phyloP scores from a whole-genome alignment of 2,329 filamentous ascomycete genomes.

The Raffaelea deltoideospora region DNA sequence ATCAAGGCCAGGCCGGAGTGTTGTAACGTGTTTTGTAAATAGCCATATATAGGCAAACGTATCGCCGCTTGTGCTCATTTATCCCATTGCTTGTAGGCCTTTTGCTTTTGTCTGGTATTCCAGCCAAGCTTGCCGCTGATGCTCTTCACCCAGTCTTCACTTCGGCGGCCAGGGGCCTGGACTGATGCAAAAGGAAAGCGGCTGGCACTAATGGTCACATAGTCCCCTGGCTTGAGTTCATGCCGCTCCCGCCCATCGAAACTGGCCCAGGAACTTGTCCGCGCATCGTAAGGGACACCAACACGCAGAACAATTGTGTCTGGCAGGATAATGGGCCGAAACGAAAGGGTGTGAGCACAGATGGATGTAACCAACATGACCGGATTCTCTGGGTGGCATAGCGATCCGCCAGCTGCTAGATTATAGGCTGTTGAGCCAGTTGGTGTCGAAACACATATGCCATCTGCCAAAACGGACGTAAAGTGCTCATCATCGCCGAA shows the following conservation, averaged over 20 bases:
- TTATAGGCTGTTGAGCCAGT: slow-evolving; percentile 95
- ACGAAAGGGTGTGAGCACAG: slow-evolving; percentile 86
- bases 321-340: slow-evolving; percentile 89
- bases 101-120: slow-evolving; percentile 69
- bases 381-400: slow-evolving; percentile 92
- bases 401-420: slow-evolving; percentile 82
- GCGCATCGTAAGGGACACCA: slow-evolving; percentile 86
- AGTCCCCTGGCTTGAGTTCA: slow-evolving; percentile 66
- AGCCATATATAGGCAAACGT: no score
- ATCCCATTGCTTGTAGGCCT: slow-evolving; percentile 38
- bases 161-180: slow-evolving; percentile 50
- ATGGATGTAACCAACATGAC: slow-evolving; percentile 92
- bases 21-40: slow-evolving; percentile 1
- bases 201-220: slow-evolving; percentile 70
- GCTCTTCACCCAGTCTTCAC: slow-evolving; percentile 71
- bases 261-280: slow-evolving; percentile 88
- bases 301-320: slow-evolving; percentile 89
- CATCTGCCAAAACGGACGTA: slow-evolving; percentile 84
- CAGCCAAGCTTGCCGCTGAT: slow-evolving; percentile 67
- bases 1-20: no score
- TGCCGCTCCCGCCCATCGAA: slow-evolving; percentile 86
- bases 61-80: slow-evolving; percentile 6
- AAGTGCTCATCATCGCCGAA: slow-evolving; percentile 94
- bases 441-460: slow-evolving; percentile 83
- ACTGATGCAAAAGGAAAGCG: slow-evolving; percentile 64